Percentiles rank a stretch among this genome's conserved stretches.
phyloP scores from a whole-genome alignment of 352 stramenopile genomes.

The Lagenidium sp. region DNA sequence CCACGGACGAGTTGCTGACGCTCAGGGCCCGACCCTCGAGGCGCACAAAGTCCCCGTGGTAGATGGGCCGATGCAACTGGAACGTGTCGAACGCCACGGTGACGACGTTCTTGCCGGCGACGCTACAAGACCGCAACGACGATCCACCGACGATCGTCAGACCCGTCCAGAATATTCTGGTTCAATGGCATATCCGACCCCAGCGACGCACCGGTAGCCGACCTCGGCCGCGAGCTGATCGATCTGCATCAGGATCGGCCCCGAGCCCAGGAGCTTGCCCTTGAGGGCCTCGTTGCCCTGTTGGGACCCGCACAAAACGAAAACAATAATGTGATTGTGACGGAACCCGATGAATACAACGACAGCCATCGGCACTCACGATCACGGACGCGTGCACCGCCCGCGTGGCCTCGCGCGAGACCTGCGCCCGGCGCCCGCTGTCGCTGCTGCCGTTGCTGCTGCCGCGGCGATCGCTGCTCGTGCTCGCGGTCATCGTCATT shows the following conservation, averaged over 20 bases:
- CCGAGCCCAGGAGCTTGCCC: conserved; percentile 35
- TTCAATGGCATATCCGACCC: not conserved
- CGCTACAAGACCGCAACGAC: conserved; percentile 5
- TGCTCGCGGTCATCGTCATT: too few species aligned
- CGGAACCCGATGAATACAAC: not conserved
- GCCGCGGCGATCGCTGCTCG: too few species aligned
- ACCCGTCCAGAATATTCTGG: not conserved
- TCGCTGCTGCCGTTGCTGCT: too few species aligned
- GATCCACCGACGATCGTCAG: not conserved
- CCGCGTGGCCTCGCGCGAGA: conserved; percentile 9
- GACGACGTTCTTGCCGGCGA: conserved; percentile 21
- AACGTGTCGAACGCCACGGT: conserved; percentile 41
- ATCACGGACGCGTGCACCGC: conserved; percentile 14
- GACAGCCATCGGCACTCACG: not conserved
- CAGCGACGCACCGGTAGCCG: conserved; percentile 17
- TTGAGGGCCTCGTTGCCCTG: conserved; percentile 38
- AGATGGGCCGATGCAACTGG: conserved; percentile 22
- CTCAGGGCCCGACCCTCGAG: conserved; percentile 27
- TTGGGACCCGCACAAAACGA: not conserved
- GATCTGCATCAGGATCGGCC: conserved; percentile 39
- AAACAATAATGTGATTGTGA: not conserved
- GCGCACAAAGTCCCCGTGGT: conserved; percentile 31
- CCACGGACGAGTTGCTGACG: conserved; percentile 28
- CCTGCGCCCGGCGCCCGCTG: not conserved
- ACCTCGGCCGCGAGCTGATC: conserved; percentile 30